A percentile compares a stretch with the other conserved stretches of the same genome.
Evolutionary conservation across 768 basidiomycete species (phyloP).

Genomic region (Amanita molliuscula): DNA sequence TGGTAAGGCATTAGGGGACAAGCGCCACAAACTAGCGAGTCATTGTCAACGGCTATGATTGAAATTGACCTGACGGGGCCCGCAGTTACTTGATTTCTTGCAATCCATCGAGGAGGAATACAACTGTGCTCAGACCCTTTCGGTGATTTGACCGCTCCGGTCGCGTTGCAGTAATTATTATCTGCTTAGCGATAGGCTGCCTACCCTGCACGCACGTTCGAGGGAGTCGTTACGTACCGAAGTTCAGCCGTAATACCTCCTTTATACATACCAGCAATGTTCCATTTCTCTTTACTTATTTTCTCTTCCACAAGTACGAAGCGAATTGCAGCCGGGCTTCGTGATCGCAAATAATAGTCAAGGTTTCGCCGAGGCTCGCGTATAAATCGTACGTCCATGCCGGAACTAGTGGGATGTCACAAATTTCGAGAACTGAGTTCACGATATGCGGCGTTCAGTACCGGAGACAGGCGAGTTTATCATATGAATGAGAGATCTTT

Average conservation of each 20-base stretch:
- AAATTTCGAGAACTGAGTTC: not conserved
- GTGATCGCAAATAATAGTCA: not conserved
- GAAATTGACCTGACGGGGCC: constrained; percentile 2
- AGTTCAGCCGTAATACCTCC: not conserved
- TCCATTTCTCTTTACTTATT: not conserved
- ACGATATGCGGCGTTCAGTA: not conserved
- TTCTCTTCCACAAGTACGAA: not conserved
- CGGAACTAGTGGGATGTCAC: too few relatives aligned
- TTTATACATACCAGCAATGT: not conserved
- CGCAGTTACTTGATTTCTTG: constrained; percentile 58
- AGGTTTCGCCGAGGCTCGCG: too few relatives aligned
- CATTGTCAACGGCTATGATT: not conserved
- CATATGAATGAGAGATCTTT: not conserved
- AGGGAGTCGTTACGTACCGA: not conserved
- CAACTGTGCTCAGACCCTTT: constrained; percentile 1
- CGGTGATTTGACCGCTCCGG: not conserved
- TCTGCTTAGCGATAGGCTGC: not conserved
- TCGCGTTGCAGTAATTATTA: not conserved
- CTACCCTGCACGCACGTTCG: not conserved
- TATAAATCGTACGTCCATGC: too few relatives aligned
- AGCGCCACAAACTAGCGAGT: constrained; percentile 60
- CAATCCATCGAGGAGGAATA: constrained; percentile 47
- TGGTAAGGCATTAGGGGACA: constrained; percentile 58
- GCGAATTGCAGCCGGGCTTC: not conserved
- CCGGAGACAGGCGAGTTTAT: not conserved